These are phyloP conservation scores for Acanthamoeba castellanii DNA, from an alignment of 208 protist genomes.

Conservation along the genomic window DNA sequence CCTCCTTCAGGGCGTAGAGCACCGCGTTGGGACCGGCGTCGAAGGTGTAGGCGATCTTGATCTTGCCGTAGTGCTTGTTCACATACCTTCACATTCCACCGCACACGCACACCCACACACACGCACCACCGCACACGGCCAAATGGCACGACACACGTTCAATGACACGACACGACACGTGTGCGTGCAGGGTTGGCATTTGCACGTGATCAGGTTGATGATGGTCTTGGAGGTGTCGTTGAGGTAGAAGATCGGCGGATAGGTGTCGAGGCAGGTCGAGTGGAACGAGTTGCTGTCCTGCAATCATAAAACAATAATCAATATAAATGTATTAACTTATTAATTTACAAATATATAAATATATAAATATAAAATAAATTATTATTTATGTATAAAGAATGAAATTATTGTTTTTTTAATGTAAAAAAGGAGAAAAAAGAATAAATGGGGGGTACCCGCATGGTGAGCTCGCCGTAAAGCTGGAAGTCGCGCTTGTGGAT, in stretches of 20 bases:
- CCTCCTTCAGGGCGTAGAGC: slow-evolving; percentile 94
- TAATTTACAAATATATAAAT: not conserved
- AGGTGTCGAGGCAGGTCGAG: slow-evolving; percentile 97
- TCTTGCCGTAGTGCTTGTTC: slow-evolving; percentile 65
- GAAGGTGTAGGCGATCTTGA: slow-evolving; percentile 98
- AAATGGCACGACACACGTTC: too few species aligned
- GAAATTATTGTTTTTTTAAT: too few species aligned
- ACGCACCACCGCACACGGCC: not conserved
- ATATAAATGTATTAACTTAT: too few species aligned
- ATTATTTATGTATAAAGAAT: too few species aligned
- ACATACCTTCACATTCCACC: not conserved
- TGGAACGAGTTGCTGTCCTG: slow-evolving; percentile 98
- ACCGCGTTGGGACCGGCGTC: slow-evolving; percentile 99
- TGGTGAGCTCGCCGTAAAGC: slow-evolving; percentile 94
- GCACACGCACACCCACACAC: not conserved
- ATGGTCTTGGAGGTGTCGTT: slow-evolving; percentile 97
- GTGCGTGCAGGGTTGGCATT: slow-evolving; percentile 81
- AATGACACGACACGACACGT: slow-evolving; percentile 62
- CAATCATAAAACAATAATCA: not conserved
- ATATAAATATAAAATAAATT: not conserved
- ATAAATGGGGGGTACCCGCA: slow-evolving; percentile 81
- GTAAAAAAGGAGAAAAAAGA: too few species aligned
- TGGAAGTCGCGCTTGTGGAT: slow-evolving; percentile 96
- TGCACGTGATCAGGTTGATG: slow-evolving; percentile 94
- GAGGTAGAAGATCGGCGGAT: slow-evolving; percentile 98